Evolutionary conservation across 129 eudicot species (phyloP).

Genomic region (Heracleum sosnowskyi): DNA sequence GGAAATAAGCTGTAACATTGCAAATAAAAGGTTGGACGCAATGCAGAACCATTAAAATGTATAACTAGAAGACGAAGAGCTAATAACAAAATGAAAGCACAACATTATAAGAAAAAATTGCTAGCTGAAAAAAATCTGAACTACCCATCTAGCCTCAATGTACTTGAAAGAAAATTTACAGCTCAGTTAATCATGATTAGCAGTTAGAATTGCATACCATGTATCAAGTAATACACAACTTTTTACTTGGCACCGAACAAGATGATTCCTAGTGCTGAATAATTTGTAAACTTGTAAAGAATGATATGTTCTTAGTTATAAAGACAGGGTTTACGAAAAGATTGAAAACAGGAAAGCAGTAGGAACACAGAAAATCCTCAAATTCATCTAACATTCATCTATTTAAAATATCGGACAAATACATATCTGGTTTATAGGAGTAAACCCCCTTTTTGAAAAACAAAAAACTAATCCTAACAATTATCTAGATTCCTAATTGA

Average conservation of each 20-base stretch:
- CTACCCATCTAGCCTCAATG: neutral
- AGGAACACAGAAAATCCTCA: neutral
- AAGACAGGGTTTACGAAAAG: too few species aligned
- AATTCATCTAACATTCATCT: neutral
- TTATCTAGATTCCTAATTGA: neutral
- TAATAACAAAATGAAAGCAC: neutral
- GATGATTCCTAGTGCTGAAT: neutral
- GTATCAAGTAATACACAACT: neutral
- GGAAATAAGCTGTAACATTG: conserved; percentile 40
- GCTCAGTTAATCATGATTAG: neutral
- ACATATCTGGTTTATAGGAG: neutral
- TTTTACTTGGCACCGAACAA: neutral
- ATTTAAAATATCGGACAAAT: neutral
- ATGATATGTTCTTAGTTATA: too few species aligned
- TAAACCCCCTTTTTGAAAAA: neutral
- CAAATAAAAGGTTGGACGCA: conserved; percentile 2
- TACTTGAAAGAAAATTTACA: too few species aligned
- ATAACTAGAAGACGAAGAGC: neutral
- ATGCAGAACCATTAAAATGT: neutral
- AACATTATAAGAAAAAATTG: neutral
- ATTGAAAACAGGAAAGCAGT: too few species aligned
- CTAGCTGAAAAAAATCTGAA: neutral
- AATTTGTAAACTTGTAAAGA: too few species aligned
- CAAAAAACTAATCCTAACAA: neutral
- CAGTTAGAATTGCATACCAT: neutral